phyloP scores from a whole-genome alignment of 306 rosid species.

The Styphnolobium japonicum region DNA sequence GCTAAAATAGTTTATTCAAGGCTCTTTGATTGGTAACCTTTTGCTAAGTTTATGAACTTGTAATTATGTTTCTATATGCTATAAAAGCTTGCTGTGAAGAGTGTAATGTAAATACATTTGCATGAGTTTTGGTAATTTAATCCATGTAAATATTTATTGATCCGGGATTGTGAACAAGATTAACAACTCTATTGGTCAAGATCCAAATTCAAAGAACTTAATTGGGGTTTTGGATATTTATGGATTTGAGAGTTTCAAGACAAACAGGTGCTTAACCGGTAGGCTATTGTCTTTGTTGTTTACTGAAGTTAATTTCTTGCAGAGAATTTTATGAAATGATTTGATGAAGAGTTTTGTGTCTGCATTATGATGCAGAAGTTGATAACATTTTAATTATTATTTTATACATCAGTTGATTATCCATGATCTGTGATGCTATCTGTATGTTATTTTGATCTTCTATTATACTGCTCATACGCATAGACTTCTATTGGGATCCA shows the following conservation, averaged over 20 bases:
- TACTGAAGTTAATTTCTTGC: conserved; percentile 28
- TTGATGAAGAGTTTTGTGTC: background rate
- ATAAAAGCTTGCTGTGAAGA: background rate
- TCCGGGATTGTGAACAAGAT: conserved; percentile 67
- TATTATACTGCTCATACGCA: background rate
- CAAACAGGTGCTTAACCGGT: conserved; percentile 92
- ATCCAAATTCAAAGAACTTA: conserved; percentile 57
- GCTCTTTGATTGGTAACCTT: conserved; percentile 64
- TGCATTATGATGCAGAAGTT: conserved; percentile 1
- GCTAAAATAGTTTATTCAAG: conserved; percentile 67
- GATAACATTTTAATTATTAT: background rate
- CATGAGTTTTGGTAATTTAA: background rate
- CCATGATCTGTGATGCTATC: background rate
- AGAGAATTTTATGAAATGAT: conserved; percentile 15
- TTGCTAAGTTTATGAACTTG: background rate
- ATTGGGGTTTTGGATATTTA: conserved; percentile 80
- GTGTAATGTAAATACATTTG: background rate
- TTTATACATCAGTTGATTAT: background rate
- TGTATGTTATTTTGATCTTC: background rate
- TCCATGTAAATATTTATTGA: conserved; percentile 6
- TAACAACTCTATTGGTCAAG: conserved; percentile 72
- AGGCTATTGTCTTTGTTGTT: conserved; percentile 58
- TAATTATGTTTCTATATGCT: background rate
- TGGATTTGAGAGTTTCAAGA: conserved; percentile 89
- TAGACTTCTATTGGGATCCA: background rate